Conservation (phyloP, 2,329 filamentous ascomycete species). For the Diplodia intermedia region DNA sequence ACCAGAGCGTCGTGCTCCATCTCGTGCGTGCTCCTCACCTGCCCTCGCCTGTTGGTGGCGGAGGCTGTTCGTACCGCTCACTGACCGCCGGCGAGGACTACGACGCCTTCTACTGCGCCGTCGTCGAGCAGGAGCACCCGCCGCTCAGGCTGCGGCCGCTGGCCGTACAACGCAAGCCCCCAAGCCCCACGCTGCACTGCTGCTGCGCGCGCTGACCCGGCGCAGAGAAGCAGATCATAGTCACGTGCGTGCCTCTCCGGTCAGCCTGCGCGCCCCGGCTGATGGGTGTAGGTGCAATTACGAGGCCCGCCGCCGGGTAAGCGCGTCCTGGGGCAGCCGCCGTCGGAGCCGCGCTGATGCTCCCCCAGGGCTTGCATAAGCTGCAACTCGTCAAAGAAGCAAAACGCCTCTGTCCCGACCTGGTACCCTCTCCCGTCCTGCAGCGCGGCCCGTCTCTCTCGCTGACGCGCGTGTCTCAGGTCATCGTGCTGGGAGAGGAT, state of each 20-base stretch:
- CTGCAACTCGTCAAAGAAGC: slow-evolving; percentile 86
- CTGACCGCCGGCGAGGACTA: slow-evolving; percentile 53
- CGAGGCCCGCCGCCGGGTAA: slow-evolving; percentile 72
- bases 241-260: slow-evolving; percentile 41
- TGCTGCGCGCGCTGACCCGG: neutral
- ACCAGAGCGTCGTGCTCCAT: slow-evolving; percentile 27
- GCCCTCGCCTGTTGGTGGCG: slow-evolving; percentile 21
- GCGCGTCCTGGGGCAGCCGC: slow-evolving; percentile 20
- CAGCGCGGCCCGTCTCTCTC: slow-evolving; percentile 20
- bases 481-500: slow-evolving; percentile 84
- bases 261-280: slow-evolving; percentile 20
- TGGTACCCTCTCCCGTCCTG: slow-evolving; percentile 46
- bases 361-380: slow-evolving; percentile 68
- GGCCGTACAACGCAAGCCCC: slow-evolving; percentile 69
- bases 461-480: slow-evolving; percentile 33
- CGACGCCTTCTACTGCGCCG: slow-evolving; percentile 94
- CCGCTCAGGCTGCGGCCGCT: slow-evolving; percentile 74
- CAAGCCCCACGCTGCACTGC: neutral
- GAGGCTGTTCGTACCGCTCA: slow-evolving; percentile 13
- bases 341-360: slow-evolving; percentile 37
- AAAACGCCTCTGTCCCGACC: slow-evolving; percentile 77
- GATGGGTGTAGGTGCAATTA: slow-evolving; percentile 68
- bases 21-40: slow-evolving; percentile 17
- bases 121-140: slow-evolving; percentile 82
- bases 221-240: slow-evolving; percentile 77